A percentile compares a stretch with the other conserved stretches of the same genome.
Conservation (phyloP, 176 grass and related monocot genomes). For the Zea mays region Zm-B73-REFERENCE-NAM-5.0 NC_050098.1:211274501-211275000, state of each 20-base stretch:
- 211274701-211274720: not conserved
- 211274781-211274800: not conserved
- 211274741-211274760: not conserved
- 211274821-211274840: not conserved
- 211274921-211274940: not conserved
- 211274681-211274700: not conserved
- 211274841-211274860: conserved; percentile 16
- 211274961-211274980: not conserved
- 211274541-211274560: no score
- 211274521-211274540: no score
- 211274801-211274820: not conserved
- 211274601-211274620: no score
- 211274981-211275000: not conserved
- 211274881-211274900: not conserved
- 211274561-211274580: no score
- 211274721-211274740: not conserved
- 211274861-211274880: not conserved
- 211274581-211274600: no score
- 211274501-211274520: no score
- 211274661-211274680: not conserved
- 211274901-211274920: not conserved
- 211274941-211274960: not conserved
- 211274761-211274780: not conserved
- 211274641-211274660: not conserved
- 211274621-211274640: not conserved